Percentiles rank a stretch among this genome's conserved stretches.
Evolutionary conservation across 2,329 filamentous ascomycete species (phyloP).

Genomic region (Raffaelea arxii): DNA sequence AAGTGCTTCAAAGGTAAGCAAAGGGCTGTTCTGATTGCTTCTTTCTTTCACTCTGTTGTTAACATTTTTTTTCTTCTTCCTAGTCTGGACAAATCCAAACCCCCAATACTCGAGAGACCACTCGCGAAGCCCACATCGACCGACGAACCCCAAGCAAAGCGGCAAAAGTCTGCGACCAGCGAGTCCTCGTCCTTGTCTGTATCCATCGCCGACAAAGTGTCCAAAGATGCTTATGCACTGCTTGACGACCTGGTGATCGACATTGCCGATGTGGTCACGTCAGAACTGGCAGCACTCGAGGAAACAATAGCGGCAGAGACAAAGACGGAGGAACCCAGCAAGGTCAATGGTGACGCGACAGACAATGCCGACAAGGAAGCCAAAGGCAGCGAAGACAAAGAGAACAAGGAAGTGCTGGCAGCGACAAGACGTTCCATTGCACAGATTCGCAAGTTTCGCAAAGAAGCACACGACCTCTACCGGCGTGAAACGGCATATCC

Average conservation of each 20-base stretch:
- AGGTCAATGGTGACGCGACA: background rate
- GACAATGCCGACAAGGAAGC: background rate
- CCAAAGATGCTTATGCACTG: conserved; percentile 41
- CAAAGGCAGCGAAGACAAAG: background rate
- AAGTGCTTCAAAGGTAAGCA: conserved; percentile 30
- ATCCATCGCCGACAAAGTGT: conserved; percentile 44
- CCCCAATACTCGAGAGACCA: conserved; percentile 45
- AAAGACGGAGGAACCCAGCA: background rate
- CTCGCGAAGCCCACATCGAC: conserved; percentile 32
- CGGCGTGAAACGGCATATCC: conserved; percentile 49
- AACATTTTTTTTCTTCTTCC: conserved; percentile 6
- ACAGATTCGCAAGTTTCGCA: conserved; percentile 47
- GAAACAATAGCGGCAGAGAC: conserved; percentile 18
- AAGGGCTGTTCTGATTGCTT: conserved; percentile 9
- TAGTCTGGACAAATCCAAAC: conserved; percentile 42
- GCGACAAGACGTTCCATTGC: conserved; percentile 27
- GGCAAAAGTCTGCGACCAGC: conserved; percentile 45
- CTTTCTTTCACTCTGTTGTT: background rate
- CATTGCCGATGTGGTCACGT: conserved; percentile 24
- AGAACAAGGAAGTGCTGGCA: conserved; percentile 2
- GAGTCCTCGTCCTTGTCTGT: conserved; percentile 7
- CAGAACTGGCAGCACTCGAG: conserved; percentile 37
- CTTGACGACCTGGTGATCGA: conserved; percentile 58
- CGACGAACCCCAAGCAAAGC: conserved; percentile 48
- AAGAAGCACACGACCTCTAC: conserved; percentile 52